A percentile compares a stretch with the other conserved stretches of the same genome.
phyloP scores from a whole-genome alignment of 129 eudicot genomes.

The Helianthus annuus region HanXRQr2.0-SUNRISE NC_035436.2:10888699-10889198 shows the following conservation, averaged over 20 bases:
- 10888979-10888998: conserved; percentile 95
- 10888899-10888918: background rate
- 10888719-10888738: too few species aligned
- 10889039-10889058: conserved; percentile 94
- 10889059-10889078: conserved; percentile 45
- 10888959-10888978: conserved; percentile 88
- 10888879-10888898: background rate
- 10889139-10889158: background rate
- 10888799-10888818: background rate
- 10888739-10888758: too few species aligned
- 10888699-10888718: too few species aligned
- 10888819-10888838: background rate
- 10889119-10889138: background rate
- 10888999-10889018: conserved; percentile 94
- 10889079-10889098: conserved; percentile 12
- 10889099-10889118: background rate
- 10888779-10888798: background rate
- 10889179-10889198: background rate
- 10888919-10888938: background rate
- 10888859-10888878: conserved; percentile 5
- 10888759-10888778: too few species aligned
- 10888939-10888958: conserved; percentile 44
- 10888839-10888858: background rate
- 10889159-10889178: background rate
- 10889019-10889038: conserved; percentile 87